These are phyloP conservation scores for Chytriomyces sp. DNA, from an alignment of 192 early-diverging fungal genomes.

Conservation along the genomic window DNA sequence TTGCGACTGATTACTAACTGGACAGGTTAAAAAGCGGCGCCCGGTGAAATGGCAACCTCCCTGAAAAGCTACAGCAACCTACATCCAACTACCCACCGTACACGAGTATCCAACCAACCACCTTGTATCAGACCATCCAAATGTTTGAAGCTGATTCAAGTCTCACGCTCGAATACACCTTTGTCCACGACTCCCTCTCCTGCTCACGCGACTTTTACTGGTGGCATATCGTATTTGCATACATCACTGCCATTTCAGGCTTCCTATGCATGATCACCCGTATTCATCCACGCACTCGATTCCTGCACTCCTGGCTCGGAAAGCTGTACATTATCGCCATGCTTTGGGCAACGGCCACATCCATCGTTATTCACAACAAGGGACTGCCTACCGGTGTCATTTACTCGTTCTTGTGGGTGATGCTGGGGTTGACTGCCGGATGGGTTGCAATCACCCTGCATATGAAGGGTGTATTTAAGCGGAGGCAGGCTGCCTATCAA, in stretches of 20 bases:
- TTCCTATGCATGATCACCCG: conserved; percentile 43
- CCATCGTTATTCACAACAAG: conserved; percentile 50
- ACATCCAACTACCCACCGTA: no score
- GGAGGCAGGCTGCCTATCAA: neutral
- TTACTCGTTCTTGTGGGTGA: conserved; percentile 45
- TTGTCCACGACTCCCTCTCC: conserved; percentile 29
- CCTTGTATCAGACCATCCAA: no score
- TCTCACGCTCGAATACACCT: conserved; percentile 31
- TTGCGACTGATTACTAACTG: no score
- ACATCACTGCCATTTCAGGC: conserved; percentile 37
- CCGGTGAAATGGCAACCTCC: no score
- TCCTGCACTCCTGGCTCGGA: conserved; percentile 44
- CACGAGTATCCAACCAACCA: no score
- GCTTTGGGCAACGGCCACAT: conserved; percentile 44
- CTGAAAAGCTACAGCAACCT: no score
- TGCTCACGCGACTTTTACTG: conserved; percentile 29
- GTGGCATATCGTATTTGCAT: conserved; percentile 34
- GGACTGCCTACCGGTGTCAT: conserved; percentile 47
- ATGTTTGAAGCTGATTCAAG: no score
- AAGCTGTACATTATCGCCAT: conserved; percentile 45
- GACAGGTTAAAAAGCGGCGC: no score
- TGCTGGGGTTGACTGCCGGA: conserved; percentile 38
- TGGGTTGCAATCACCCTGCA: conserved; percentile 47
- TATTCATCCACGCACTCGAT: conserved; percentile 22
- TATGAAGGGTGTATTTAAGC: conserved; percentile 29